These are phyloP conservation scores for Aspergillus conjunctus DNA, from an alignment of 495 filamentous ascomycete species.

Conservation along the genomic window DNA sequence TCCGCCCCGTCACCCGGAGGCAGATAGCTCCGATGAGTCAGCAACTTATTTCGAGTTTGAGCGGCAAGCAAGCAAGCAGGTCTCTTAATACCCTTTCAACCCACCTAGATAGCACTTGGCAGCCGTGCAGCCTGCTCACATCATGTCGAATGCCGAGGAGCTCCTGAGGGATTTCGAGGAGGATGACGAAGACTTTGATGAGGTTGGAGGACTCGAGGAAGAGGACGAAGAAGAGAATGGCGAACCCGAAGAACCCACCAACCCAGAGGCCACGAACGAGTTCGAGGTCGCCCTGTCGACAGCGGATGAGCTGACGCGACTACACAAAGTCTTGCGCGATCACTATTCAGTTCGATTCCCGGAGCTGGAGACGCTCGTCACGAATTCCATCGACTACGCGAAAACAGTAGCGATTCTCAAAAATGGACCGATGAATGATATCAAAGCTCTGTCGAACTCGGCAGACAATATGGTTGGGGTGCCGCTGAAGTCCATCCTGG, in stretches of 20 bases:
- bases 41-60: slow-evolving; percentile 4
- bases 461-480: slow-evolving; percentile 73
- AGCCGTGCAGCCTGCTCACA: slow-evolving; percentile 18
- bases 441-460: slow-evolving; percentile 71
- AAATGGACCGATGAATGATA: slow-evolving; percentile 89
- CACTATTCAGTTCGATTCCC: slow-evolving; percentile 94
- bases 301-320: slow-evolving; percentile 85
- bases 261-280: slow-evolving; percentile 63
- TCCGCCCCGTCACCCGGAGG: slow-evolving; percentile 25
- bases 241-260: slow-evolving; percentile 31
- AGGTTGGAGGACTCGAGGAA: slow-evolving; percentile 32
- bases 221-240: slow-evolving; percentile 30
- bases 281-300: slow-evolving; percentile 92
- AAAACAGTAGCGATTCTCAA: slow-evolving; percentile 92
- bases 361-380: slow-evolving; percentile 92
- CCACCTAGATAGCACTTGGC: no score
- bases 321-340: slow-evolving; percentile 94
- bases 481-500: slow-evolving; percentile 75
- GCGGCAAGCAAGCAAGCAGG: slow-evolving; percentile 8
- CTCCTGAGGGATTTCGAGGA: slow-evolving; percentile 50
- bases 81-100: not conserved
- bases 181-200: slow-evolving; percentile 39
- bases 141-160: slow-evolving; percentile 50
- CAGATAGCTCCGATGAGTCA: slow-evolving; percentile 28
- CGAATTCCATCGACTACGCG: slow-evolving; percentile 90